These are phyloP conservation scores for Pichia nakasei DNA, from an alignment of 805 yeast species.

Conservation along the genomic window DNA sequence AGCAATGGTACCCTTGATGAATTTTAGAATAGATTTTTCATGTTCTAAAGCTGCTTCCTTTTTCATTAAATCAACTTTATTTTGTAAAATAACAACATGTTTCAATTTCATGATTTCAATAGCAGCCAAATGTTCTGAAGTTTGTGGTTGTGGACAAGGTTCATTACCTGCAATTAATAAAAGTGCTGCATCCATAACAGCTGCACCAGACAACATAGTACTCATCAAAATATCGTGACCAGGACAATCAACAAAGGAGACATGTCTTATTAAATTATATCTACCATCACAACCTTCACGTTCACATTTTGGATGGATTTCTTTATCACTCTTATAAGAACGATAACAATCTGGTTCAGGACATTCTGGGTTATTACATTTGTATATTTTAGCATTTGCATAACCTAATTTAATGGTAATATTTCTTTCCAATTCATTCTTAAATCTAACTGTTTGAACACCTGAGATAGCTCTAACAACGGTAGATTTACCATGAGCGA, in stretches of 20 bases:
- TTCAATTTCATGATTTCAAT: slow-evolving; percentile 98
- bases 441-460: slow-evolving; percentile 97
- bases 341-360: slow-evolving; percentile 93
- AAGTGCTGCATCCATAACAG: slow-evolving; percentile 99
- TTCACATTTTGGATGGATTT: slow-evolving; percentile 86
- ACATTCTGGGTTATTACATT: slow-evolving; percentile 75
- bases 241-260: slow-evolving; percentile 98
- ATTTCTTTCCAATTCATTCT: slow-evolving; percentile 97
- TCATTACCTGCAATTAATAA: slow-evolving; percentile 96
- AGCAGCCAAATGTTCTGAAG: slow-evolving; percentile 98
- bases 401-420: slow-evolving; percentile 97
- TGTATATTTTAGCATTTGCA: slow-evolving; percentile 97
- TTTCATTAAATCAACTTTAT: slow-evolving; percentile 97
- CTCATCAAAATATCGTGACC: slow-evolving; percentile 99
- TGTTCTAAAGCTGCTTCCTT: slow-evolving; percentile 95
- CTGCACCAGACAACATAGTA: slow-evolving; percentile 99
- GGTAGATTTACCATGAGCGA: slow-evolving; percentile 98
- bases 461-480: slow-evolving; percentile 98
- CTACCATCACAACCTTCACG: slow-evolving; percentile 85
- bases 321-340: slow-evolving; percentile 91
- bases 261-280: slow-evolving; percentile 88
- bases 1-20: slow-evolving; percentile 96
- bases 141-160: slow-evolving; percentile 99
- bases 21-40: slow-evolving; percentile 82
- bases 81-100: slow-evolving; percentile 92